phyloP scores from a whole-genome alignment of 768 basidiomycete species.

The Cystobasidium ongulense region DNA sequence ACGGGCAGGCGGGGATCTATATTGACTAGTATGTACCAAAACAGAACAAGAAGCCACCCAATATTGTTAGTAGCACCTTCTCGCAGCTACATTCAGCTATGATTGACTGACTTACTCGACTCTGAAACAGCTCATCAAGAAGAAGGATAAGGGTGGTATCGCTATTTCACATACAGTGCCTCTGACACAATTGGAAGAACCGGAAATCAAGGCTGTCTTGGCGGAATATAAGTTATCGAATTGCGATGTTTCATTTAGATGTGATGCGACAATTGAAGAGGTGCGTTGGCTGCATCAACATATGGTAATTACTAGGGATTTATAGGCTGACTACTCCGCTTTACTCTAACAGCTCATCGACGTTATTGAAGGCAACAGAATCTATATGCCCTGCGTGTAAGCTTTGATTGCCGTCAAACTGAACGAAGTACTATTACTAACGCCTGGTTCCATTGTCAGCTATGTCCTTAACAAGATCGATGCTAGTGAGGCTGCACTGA shows the following conservation, averaged over 20 bases:
- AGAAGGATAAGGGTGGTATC: slow-evolving; percentile 72
- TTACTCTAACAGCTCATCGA: slow-evolving; percentile 58
- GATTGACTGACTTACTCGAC: not conserved
- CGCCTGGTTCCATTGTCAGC: slow-evolving; percentile 26
- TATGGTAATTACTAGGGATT: not conserved
- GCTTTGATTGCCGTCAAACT: slow-evolving; percentile 48
- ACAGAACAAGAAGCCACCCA: slow-evolving; percentile 80
- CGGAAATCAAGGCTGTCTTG: slow-evolving; percentile 89
- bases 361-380: slow-evolving; percentile 92
- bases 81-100: slow-evolving; percentile 53
- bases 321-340: not conserved
- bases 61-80: slow-evolving; percentile 58
- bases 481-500: slow-evolving; percentile 58
- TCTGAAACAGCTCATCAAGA: slow-evolving; percentile 42
- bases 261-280: slow-evolving; percentile 88
- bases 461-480: slow-evolving; percentile 86
- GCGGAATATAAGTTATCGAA: slow-evolving; percentile 81
- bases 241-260: slow-evolving; percentile 82
- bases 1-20: slow-evolving; percentile 24
- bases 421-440: not conserved
- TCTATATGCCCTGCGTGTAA: slow-evolving; percentile 86
- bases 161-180: slow-evolving; percentile 95
- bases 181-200: slow-evolving; percentile 85
- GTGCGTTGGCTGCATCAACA: not conserved
- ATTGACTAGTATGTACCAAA: slow-evolving; percentile 48